phyloP scores from a whole-genome alignment of 495 filamentous ascomycete genomes.

The Hypomontagnella monticulosa region DNA sequence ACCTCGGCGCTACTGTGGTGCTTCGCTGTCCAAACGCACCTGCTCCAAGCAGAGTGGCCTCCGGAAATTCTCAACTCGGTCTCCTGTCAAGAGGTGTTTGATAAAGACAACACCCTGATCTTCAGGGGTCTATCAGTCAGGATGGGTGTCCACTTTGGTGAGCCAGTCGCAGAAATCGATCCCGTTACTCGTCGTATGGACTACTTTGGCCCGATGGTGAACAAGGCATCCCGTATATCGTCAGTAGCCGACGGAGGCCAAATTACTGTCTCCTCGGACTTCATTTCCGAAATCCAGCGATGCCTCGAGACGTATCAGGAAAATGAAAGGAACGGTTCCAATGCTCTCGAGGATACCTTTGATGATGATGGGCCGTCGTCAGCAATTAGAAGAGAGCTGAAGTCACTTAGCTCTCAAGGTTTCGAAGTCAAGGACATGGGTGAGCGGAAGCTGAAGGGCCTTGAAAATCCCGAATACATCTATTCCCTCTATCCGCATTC shows the following conservation, averaged over 20 bases:
- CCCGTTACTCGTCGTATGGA: slow-evolving; percentile 98
- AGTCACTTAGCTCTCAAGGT: slow-evolving; percentile 86
- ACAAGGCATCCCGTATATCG: slow-evolving; percentile 91
- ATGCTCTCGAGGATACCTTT: slow-evolving; percentile 72
- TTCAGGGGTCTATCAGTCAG: slow-evolving; percentile 93
- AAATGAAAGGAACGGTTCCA: slow-evolving; percentile 72
- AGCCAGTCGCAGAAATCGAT: slow-evolving; percentile 92
- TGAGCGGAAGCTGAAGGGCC: slow-evolving; percentile 90
- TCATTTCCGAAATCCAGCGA: slow-evolving; percentile 93
- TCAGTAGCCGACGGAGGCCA: slow-evolving; percentile 96
- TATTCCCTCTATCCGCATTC: slow-evolving; percentile 92
- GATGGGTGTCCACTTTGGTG: slow-evolving; percentile 97
- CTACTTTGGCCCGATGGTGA: slow-evolving; percentile 99
- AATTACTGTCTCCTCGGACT: slow-evolving; percentile 95
- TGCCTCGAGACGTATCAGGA: slow-evolving; percentile 87
- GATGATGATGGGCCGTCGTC: slow-evolving; percentile 75
- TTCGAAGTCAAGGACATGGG: slow-evolving; percentile 98
- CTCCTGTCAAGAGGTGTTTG: slow-evolving; percentile 80
- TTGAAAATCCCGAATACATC: slow-evolving; percentile 96
- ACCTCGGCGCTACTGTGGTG: slow-evolving; percentile 95
- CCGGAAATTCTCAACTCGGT: slow-evolving; percentile 88
- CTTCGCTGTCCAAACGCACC: slow-evolving; percentile 88
- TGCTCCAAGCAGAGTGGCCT: slow-evolving; percentile 92
- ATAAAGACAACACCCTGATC: slow-evolving; percentile 88
- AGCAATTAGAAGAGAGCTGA: slow-evolving; percentile 85